A percentile compares a stretch with the other conserved stretches of the same genome.
These are phyloP conservation scores for Russula virescens DNA, from an alignment of 768 basidiomycete genomes.

Conservation along the genomic window DNA sequence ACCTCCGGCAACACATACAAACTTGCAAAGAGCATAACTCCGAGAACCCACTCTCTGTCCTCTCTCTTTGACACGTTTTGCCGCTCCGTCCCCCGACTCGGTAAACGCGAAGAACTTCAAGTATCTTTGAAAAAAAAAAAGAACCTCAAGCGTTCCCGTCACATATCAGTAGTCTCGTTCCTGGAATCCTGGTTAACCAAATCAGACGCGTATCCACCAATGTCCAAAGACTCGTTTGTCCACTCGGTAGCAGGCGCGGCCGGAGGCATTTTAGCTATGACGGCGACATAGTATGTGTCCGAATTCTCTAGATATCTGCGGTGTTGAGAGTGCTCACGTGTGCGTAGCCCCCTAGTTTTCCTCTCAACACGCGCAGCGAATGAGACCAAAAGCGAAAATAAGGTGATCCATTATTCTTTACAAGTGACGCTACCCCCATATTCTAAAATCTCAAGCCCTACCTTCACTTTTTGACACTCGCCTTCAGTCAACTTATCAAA, in stretches of 20 bases:
- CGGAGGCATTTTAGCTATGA: conserved; percentile 89
- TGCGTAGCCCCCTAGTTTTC: conserved; percentile 77
- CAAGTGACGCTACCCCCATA: background rate
- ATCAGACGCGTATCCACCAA: conserved; percentile 13
- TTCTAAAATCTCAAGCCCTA: conserved; percentile 5
- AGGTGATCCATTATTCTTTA: conserved; percentile 41
- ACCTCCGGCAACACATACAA: too few species aligned
- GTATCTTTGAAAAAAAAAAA: background rate
- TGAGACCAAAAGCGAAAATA: conserved; percentile 70
- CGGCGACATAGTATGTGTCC: conserved; percentile 67
- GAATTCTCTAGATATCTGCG: conserved; percentile 6
- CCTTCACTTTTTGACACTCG: background rate
- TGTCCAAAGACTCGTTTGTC: conserved; percentile 62
- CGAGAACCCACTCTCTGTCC: background rate
- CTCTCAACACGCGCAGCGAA: conserved; percentile 92
- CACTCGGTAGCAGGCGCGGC: conserved; percentile 86
- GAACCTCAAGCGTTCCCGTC: background rate
- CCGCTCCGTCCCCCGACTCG: background rate
- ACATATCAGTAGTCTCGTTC: background rate
- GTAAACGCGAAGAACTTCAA: background rate
- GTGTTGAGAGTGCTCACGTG: conserved; percentile 12
- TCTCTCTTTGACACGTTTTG: background rate
- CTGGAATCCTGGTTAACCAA: background rate
- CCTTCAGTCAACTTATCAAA: conserved; percentile 55
- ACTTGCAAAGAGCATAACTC: background rate